A percentile compares a stretch with the other conserved stretches of the same genome.
Evolutionary conservation across 345 rosid genomes (phyloP).

Genomic region (Citrus reticulata): DNA sequence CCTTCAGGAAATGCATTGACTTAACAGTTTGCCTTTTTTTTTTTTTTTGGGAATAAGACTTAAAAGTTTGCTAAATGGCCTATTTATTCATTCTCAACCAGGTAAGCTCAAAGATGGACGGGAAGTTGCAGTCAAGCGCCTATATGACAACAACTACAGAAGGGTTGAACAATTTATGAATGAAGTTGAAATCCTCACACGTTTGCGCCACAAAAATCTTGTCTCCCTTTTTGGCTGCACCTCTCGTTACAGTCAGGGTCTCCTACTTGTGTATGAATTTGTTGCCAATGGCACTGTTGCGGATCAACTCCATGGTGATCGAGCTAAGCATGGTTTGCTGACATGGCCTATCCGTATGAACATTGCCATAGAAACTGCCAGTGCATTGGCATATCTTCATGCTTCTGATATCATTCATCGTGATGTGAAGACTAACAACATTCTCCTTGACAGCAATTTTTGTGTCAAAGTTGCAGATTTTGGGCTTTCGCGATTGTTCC

Average conservation of each 20-base stretch:
- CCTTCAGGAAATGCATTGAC: not conserved
- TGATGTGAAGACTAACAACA: conserved; percentile 63
- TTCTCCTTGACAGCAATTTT: conserved; percentile 53
- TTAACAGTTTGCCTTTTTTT: not conserved
- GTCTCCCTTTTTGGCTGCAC: conserved; percentile 72
- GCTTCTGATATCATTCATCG: conserved; percentile 58
- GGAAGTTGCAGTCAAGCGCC: conserved; percentile 72
- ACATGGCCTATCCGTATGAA: conserved; percentile 52
- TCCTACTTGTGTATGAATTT: conserved; percentile 65
- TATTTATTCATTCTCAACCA: conserved; percentile 11
- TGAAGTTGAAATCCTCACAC: conserved; percentile 54
- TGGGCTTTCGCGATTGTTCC: conserved; percentile 56
- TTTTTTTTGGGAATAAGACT: not conserved
- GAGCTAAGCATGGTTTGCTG: conserved; percentile 24
- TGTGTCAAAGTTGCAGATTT: conserved; percentile 68
- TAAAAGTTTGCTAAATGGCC: not conserved
- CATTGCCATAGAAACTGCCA: conserved; percentile 63
- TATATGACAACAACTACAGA: conserved; percentile 50
- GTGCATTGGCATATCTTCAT: conserved; percentile 63
- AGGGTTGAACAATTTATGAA: conserved; percentile 51
- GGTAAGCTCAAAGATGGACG: conserved; percentile 63
- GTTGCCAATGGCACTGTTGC: conserved; percentile 61
- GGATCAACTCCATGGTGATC: conserved; percentile 56
- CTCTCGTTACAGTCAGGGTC: conserved; percentile 48
- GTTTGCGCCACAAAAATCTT: conserved; percentile 59